Conservation (phyloP, 179 eudicot species). For the Silene vulgaris region DNA sequence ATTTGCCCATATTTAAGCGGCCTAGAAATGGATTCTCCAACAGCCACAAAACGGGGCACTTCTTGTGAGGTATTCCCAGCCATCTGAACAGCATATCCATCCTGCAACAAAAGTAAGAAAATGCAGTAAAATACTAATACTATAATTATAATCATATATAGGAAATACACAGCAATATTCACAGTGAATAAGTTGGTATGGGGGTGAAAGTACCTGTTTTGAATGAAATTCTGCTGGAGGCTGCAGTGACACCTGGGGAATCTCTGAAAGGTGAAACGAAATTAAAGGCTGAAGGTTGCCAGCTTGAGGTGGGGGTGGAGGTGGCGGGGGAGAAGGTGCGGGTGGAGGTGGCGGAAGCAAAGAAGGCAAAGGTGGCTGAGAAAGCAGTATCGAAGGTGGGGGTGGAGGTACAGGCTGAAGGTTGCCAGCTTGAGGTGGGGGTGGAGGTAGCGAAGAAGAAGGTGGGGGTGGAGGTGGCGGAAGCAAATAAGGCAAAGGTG, state of each 20-base stretch:
- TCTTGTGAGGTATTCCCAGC: constrained; percentile 45
- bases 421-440: constrained; percentile 29
- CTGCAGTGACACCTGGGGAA: constrained; percentile 5
- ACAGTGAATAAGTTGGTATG: constrained; percentile 25
- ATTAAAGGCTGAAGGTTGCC: constrained; percentile 33
- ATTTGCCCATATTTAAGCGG: constrained; percentile 48
- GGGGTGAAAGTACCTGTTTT: constrained; percentile 27
- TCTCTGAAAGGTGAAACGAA: constrained; percentile 37
- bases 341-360: constrained; percentile 32
- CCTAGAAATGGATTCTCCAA: constrained; percentile 42
- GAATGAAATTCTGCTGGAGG: constrained; percentile 19
- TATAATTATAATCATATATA: neutral
- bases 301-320: constrained; percentile 24
- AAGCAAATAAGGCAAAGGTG: constrained; percentile 27
- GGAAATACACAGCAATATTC: constrained; percentile 22
- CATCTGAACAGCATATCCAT: constrained; percentile 40
- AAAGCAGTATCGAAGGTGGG: constrained; percentile 24
- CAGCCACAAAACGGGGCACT: constrained; percentile 43
- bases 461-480: constrained; percentile 28
- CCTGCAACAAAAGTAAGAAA: constrained; percentile 33
- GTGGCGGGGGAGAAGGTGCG: neutral
- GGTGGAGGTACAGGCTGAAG: constrained; percentile 25
- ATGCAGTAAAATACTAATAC: constrained; percentile 4
- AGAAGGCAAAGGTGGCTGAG: constrained; percentile 26
- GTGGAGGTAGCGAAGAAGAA: too few species aligned